Evolutionary conservation across 768 basidiomycete species (phyloP).

Genomic region (Boletus speciosus): DNA sequence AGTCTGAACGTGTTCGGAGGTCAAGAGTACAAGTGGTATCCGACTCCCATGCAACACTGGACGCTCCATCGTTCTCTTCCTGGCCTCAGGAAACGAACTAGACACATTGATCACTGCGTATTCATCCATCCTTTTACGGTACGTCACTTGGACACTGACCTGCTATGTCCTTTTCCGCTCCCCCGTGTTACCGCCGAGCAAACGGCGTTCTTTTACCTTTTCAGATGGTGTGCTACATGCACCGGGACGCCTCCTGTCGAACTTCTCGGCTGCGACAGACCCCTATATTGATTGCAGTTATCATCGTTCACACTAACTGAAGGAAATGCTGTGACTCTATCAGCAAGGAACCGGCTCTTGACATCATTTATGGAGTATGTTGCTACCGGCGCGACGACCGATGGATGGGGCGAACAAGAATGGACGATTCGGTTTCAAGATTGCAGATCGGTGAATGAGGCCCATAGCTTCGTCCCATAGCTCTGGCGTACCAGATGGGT

Average conservation of each 20-base stretch:
- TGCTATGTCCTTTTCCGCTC: too few species aligned
- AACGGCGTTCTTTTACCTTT: neutral
- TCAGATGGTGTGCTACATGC: neutral
- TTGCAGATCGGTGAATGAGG: too few species aligned
- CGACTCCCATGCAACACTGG: neutral
- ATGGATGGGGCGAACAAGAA: too few species aligned
- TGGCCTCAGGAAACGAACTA: too few species aligned
- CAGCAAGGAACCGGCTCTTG: too few species aligned
- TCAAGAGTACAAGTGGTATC: too few species aligned
- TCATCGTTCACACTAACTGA: neutral
- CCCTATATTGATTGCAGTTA: neutral
- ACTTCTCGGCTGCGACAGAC: neutral
- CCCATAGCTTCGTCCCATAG: too few species aligned
- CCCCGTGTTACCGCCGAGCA: neutral
- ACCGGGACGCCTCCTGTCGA: neutral
- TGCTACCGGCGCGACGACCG: too few species aligned
- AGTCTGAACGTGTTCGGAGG: neutral
- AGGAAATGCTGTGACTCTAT: neutral
- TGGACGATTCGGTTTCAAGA: too few species aligned
- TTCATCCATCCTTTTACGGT: neutral
- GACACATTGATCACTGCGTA: neutral
- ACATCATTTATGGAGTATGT: too few species aligned
- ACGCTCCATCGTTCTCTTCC: neutral
- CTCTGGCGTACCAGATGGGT: too few species aligned
- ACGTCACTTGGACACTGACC: neutral